These are phyloP conservation scores for Neurospora sp. DNA, from an alignment of 495 filamentous ascomycete genomes.

Conservation along the genomic window DNA sequence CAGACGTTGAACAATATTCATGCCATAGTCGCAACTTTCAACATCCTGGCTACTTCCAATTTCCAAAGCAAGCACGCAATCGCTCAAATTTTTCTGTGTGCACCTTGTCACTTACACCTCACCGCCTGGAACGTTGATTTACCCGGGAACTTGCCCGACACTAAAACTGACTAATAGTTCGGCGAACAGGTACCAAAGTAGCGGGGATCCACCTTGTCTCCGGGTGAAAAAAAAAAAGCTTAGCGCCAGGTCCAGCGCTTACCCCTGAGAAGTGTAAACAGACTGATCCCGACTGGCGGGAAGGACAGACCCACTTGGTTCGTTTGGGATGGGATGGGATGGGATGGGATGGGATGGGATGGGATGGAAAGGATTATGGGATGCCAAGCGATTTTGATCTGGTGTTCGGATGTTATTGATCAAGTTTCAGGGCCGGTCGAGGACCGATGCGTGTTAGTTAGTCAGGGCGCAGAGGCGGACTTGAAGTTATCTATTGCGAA, in stretches of 20 bases:
- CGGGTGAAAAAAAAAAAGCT: background rate
- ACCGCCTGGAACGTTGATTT: background rate
- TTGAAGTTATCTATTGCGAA: background rate
- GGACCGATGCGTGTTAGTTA: background rate
- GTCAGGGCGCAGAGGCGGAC: background rate
- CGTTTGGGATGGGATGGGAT: background rate
- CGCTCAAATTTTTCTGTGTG: background rate
- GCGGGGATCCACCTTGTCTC: background rate
- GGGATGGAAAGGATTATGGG: background rate
- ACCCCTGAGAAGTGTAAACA: background rate
- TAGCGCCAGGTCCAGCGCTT: background rate
- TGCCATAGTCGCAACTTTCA: background rate
- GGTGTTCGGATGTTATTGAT: background rate
- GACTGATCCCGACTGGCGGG: background rate
- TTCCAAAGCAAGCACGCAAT: background rate
- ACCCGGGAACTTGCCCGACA: background rate
- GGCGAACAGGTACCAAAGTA: background rate
- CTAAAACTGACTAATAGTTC: background rate
- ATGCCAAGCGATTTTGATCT: background rate
- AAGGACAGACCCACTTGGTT: background rate
- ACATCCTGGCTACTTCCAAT: background rate
- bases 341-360: background rate
- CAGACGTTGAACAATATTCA: too few species aligned
- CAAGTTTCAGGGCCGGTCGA: background rate
- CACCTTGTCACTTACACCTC: background rate